phyloP scores from a whole-genome alignment of 768 basidiomycete genomes.

The Auricularia sp. region DNA sequence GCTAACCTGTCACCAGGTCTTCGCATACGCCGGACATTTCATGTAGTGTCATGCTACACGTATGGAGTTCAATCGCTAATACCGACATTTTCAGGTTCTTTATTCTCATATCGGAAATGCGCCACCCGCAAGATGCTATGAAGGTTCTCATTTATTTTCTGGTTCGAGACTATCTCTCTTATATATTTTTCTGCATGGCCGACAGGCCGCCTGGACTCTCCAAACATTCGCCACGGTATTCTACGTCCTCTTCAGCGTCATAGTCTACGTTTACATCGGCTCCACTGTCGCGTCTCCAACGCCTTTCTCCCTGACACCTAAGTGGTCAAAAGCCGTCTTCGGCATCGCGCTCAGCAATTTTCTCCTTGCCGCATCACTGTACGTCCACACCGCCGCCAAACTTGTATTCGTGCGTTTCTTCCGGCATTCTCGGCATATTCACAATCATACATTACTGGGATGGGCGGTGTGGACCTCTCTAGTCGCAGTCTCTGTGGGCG shows the following conservation, averaged over 20 bases:
- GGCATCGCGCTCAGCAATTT: slow-evolving; percentile 42
- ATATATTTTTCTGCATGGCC: too few species aligned
- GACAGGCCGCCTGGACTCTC: slow-evolving; percentile 41
- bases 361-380: slow-evolving; percentile 37
- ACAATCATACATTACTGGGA: slow-evolving; percentile 39
- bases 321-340: slow-evolving; percentile 41
- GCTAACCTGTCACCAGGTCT: slow-evolving; percentile 23
- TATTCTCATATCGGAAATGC: slow-evolving; percentile 50
- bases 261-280: slow-evolving; percentile 39
- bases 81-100: slow-evolving; percentile 34
- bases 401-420: slow-evolving; percentile 43
- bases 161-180: too few species aligned
- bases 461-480: slow-evolving; percentile 38
- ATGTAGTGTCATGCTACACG: slow-evolving; percentile 23
- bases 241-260: slow-evolving; percentile 36
- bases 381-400: slow-evolving; percentile 43
- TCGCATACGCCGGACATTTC: slow-evolving; percentile 46
- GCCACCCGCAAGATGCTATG: slow-evolving; percentile 40
- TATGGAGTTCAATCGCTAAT: not conserved
- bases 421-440: slow-evolving; percentile 36
- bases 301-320: slow-evolving; percentile 35
- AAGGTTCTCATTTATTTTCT: slow-evolving; percentile 26
- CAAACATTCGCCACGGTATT: slow-evolving; percentile 44
- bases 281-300: slow-evolving; percentile 37
- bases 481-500: slow-evolving; percentile 29